Percentiles rank a stretch among this genome's conserved stretches.
phyloP scores from a whole-genome alignment of 2,329 filamentous ascomycete genomes.

The Stenocarpella maydis region DNA sequence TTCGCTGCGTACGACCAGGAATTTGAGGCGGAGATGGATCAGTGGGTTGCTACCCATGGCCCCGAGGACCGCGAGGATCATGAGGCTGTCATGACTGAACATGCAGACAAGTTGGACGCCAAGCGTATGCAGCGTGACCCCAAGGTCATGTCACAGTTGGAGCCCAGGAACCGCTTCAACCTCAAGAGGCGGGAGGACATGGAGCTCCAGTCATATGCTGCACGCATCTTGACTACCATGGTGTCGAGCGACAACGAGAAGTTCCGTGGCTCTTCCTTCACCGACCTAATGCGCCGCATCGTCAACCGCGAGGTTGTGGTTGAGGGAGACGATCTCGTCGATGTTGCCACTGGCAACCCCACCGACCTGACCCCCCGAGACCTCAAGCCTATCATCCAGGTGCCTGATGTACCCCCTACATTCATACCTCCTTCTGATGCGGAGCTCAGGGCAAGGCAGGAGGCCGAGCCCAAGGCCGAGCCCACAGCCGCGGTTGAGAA shows the following conservation, averaged over 20 bases:
- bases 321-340: slow-evolving; percentile 73
- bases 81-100: slow-evolving; percentile 34
- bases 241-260: slow-evolving; percentile 74
- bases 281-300: slow-evolving; percentile 79
- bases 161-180: slow-evolving; percentile 44
- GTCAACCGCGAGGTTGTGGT: slow-evolving; percentile 77
- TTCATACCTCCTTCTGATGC: slow-evolving; percentile 25
- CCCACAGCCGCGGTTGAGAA: slow-evolving; percentile 1
- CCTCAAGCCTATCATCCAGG: slow-evolving; percentile 11
- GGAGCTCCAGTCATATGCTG: slow-evolving; percentile 76
- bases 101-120: slow-evolving; percentile 34
- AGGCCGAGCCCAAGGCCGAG: slow-evolving; percentile 5
- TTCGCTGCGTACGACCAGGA: slow-evolving; percentile 43
- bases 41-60: slow-evolving; percentile 46
- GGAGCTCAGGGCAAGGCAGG: not conserved
- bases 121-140: slow-evolving; percentile 38
- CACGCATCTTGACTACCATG: slow-evolving; percentile 73
- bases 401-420: slow-evolving; percentile 13
- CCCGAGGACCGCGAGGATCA: slow-evolving; percentile 39
- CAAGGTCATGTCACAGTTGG: slow-evolving; percentile 41
- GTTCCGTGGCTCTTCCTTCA: slow-evolving; percentile 80
- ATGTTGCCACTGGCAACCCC: slow-evolving; percentile 33
- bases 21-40: slow-evolving; percentile 41
- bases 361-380: slow-evolving; percentile 16
- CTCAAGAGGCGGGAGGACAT: slow-evolving; percentile 59